Evolutionary conservation across 805 yeast genomes (phyloP).

Genomic region (Spathaspora boniae): DNA sequence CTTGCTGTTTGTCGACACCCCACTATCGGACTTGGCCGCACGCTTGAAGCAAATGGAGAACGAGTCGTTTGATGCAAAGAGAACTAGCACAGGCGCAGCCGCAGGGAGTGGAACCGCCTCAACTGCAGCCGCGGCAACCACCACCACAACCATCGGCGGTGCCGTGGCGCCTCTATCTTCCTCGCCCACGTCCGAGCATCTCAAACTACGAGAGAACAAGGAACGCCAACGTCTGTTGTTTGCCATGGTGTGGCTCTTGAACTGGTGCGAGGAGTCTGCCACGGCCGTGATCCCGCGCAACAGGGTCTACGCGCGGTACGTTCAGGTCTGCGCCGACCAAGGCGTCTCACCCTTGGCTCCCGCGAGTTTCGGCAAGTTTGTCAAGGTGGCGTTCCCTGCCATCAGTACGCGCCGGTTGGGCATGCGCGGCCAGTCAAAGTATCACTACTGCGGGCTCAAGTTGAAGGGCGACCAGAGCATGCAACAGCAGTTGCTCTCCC

Average conservation of each 20-base stretch:
- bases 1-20: slow-evolving; percentile 25
- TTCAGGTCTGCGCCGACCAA: slow-evolving; percentile 35
- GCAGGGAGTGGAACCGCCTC: slow-evolving; percentile 12
- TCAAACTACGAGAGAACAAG: slow-evolving; percentile 18
- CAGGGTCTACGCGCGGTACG: slow-evolving; percentile 40
- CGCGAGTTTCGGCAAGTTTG: slow-evolving; percentile 76
- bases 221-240: slow-evolving; percentile 72
- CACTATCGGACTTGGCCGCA: slow-evolving; percentile 43
- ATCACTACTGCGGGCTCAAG: slow-evolving; percentile 79
- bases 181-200: slow-evolving; percentile 7
- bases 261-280: slow-evolving; percentile 53
- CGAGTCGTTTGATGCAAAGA: too few species aligned
- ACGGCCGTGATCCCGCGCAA: slow-evolving; percentile 43
- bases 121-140: slow-evolving; percentile 2
- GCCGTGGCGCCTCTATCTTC: too few species aligned
- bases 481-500: slow-evolving; percentile 8
- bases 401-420: slow-evolving; percentile 78
- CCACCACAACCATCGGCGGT: slow-evolving; percentile 1
- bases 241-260: slow-evolving; percentile 78
- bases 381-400: slow-evolving; percentile 60
- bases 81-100: too few species aligned
- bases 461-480: slow-evolving; percentile 33
- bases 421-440: slow-evolving; percentile 75
- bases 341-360: slow-evolving; percentile 61
- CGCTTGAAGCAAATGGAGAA: slow-evolving; percentile 43